These are phyloP conservation scores for Epichloe elymi DNA, from an alignment of 2,329 filamentous ascomycete species.

Conservation along the genomic window DNA sequence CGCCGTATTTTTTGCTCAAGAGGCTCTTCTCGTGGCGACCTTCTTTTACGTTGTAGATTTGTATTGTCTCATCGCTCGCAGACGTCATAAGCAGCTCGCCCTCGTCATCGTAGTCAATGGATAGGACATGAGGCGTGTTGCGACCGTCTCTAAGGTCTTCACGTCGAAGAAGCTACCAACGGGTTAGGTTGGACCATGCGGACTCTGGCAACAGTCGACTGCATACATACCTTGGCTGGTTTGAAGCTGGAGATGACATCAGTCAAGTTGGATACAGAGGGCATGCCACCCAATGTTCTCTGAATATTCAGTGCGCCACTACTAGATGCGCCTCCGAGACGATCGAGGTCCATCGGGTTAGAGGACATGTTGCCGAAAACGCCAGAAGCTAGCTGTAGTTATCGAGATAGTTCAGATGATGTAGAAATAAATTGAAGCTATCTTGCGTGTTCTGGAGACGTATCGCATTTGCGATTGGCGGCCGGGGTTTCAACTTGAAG, in stretches of 20 bases:
- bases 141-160: conserved; percentile 40
- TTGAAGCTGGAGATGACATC: conserved; percentile 69
- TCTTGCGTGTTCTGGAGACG: neutral
- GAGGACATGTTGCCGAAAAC: conserved; percentile 28
- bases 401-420: neutral
- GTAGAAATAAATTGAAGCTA: neutral
- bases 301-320: conserved; percentile 37
- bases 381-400: neutral
- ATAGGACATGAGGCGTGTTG: conserved; percentile 57
- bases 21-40: conserved; percentile 81
- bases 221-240: conserved; percentile 55
- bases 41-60: conserved; percentile 88
- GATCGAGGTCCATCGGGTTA: conserved; percentile 45
- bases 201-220: neutral
- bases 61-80: conserved; percentile 86
- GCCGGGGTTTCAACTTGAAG: neutral
- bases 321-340: conserved; percentile 25
- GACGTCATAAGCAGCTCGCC: conserved; percentile 87
- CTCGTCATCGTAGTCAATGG: conserved; percentile 90
- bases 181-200: neutral
- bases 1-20: conserved; percentile 92
- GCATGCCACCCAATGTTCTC: conserved; percentile 28
- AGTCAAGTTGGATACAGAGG: conserved; percentile 51
- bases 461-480: neutral
- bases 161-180: conserved; percentile 39